Evolutionary conservation across 306 rosid genomes (phyloP).

Genomic region (Hylodesmum podocarpum): DNA sequence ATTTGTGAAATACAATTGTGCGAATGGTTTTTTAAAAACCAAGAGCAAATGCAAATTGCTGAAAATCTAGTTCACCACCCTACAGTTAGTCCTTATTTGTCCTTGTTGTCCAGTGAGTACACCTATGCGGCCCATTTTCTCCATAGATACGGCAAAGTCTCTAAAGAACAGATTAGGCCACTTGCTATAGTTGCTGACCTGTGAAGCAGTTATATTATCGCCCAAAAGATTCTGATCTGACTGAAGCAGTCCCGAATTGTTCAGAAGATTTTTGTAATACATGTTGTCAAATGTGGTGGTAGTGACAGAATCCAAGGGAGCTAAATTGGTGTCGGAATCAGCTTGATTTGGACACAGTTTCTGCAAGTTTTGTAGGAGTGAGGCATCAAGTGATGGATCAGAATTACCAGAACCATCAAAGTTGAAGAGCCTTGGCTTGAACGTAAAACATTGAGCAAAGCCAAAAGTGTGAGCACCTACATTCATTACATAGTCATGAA

Average conservation of each 20-base stretch:
- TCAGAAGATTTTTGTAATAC: slow-evolving; percentile 66
- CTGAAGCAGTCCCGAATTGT: slow-evolving; percentile 66
- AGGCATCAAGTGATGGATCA: slow-evolving; percentile 61
- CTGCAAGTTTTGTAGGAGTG: slow-evolving; percentile 47
- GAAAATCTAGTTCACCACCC: slow-evolving; percentile 47
- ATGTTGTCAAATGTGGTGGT: slow-evolving; percentile 62
- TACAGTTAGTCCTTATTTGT: slow-evolving; percentile 69
- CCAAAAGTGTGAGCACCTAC: slow-evolving; percentile 88
- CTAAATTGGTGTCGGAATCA: slow-evolving; percentile 65
- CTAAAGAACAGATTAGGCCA: slow-evolving; percentile 52
- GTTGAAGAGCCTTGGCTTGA: slow-evolving; percentile 78
- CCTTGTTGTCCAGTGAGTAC: slow-evolving; percentile 76
- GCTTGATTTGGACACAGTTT: slow-evolving; percentile 60
- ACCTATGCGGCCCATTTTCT: slow-evolving; percentile 69
- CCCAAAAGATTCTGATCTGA: slow-evolving; percentile 77
- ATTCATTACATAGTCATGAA: neutral
- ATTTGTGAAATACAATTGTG: neutral
- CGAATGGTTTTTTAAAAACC: neutral
- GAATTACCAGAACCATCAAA: slow-evolving; percentile 67
- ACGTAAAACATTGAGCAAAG: slow-evolving; percentile 80
- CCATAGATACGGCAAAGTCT: slow-evolving; percentile 72
- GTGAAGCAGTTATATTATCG: slow-evolving; percentile 54
- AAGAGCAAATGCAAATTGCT: neutral
- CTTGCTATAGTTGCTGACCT: slow-evolving; percentile 59
- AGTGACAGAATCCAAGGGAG: slow-evolving; percentile 56